A percentile compares a stretch with the other conserved stretches of the same genome.
Evolutionary conservation across 2,329 filamentous ascomycete species (phyloP).

Genomic region (Chaetoscypha palmicola): DNA sequence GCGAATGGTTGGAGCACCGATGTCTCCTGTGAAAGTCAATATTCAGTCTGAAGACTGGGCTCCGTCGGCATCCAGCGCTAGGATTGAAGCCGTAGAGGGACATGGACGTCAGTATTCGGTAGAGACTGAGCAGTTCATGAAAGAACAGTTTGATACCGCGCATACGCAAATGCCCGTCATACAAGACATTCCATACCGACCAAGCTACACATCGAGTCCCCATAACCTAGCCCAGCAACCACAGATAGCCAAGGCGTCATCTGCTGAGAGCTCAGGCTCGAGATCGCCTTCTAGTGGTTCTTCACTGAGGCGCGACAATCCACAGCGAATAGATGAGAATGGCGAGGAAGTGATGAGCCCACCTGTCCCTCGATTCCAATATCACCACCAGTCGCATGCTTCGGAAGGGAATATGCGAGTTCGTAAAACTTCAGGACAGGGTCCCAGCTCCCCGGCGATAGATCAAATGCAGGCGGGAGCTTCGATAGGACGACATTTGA

Average conservation of each 20-base stretch:
- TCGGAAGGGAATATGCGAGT: constrained; percentile 29
- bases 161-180: constrained; percentile 15
- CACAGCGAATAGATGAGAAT: constrained; percentile 22
- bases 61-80: constrained; percentile 43
- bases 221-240: constrained; percentile 26
- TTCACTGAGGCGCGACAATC: constrained; percentile 9
- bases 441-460: constrained; percentile 12
- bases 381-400: constrained; percentile 47
- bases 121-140: constrained; percentile 13
- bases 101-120: constrained; percentile 13
- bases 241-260: constrained; percentile 27
- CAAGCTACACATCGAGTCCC: constrained; percentile 19
- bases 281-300: constrained; percentile 22
- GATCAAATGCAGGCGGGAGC: constrained; percentile 39
- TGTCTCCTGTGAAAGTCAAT: constrained; percentile 50
- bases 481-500: constrained; percentile 54
- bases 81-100: constrained; percentile 37
- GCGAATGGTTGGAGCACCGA: constrained; percentile 43
- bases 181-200: constrained; percentile 26
- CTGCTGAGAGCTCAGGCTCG: constrained; percentile 20
- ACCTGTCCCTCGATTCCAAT: constrained; percentile 51
- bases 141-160: constrained; percentile 8
- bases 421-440: not conserved
- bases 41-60: constrained; percentile 47
- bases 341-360: constrained; percentile 12